phyloP scores from a whole-genome alignment of 2,329 filamentous ascomycete species.

The Xylariaceae sp. region DNA sequence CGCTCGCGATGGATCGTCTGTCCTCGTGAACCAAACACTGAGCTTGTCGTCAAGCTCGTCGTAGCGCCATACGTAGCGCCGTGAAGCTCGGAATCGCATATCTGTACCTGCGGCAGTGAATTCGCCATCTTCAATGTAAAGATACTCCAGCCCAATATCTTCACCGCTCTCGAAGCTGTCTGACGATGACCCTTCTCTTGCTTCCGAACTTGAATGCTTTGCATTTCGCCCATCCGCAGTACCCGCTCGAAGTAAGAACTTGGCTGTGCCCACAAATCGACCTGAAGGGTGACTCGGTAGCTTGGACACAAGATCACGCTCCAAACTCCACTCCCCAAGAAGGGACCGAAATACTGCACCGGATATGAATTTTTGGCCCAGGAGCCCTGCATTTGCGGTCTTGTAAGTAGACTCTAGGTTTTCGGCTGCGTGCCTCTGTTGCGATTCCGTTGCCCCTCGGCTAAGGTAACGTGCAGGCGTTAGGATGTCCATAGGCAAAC shows the following conservation, averaged over 20 bases:
- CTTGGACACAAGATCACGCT: constrained; percentile 51
- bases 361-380: constrained; percentile 51
- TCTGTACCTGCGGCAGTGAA: constrained; percentile 54
- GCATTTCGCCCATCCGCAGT: constrained; percentile 47
- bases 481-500: constrained; percentile 48
- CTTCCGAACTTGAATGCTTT: constrained; percentile 3
- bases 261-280: constrained; percentile 59
- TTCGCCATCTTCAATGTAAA: constrained; percentile 65
- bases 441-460: constrained; percentile 34
- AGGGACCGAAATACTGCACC: constrained; percentile 67
- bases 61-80: constrained; percentile 72
- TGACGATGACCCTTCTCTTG: constrained; percentile 3
- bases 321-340: constrained; percentile 65
- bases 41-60: constrained; percentile 55
- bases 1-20: constrained; percentile 56
- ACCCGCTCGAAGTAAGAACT: constrained; percentile 59
- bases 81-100: constrained; percentile 55
- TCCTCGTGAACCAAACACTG: constrained; percentile 70
- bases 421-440: constrained; percentile 36
- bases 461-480: constrained; percentile 53
- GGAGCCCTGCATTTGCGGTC: constrained; percentile 39
- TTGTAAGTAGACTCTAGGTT: constrained; percentile 45
- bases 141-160: constrained; percentile 53
- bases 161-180: constrained; percentile 18
- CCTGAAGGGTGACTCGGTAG: constrained; percentile 60